Evolutionary conservation across 148 eudicot species (phyloP), one percentile per base, ranked within the genome.

Genomic region (Rhododendron henanense): DNA sequence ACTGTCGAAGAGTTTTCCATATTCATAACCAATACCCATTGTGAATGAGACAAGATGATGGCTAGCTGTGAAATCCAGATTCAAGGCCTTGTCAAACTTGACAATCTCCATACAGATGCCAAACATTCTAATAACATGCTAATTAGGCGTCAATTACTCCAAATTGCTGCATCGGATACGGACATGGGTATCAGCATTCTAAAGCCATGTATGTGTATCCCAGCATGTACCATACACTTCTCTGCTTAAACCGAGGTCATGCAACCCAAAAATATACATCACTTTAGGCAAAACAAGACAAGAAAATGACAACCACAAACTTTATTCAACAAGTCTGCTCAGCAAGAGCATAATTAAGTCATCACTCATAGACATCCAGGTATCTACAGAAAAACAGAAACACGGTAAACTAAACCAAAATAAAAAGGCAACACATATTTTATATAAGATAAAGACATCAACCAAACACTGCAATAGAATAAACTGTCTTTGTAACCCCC

Each of bases 271-370:
- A 79, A 48, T 10, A 13, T n/a, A 47, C 81, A 48, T 47, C 4
- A 79, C 35, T 79, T 79, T 11, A 44, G 16, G 55, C 18, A 47
- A 21, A 8, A 37, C 33, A 25, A 18, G 39, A 28, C 63, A 6
- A n/a, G 51, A 13, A 61, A 48, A 83, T 47, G 25, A 47, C 39
- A 28, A 25, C n/a, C 18, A 37, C 2, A 83, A 44, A 7, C 13
- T 83, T 25, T 15, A 45, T 67, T 83, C 6, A 83, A 67, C 78
- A 23, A 16, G 10, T 67, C 53, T 13, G 57, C 57, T 69, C 57
- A 45, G 78, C 41, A 67, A 41, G 85, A 69, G 59, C 85, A 28
- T 67, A 16, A 80, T 45, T 45, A 63, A 21, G 59, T 83, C 44
- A 23, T 63, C 59, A 69, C 53, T 47, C 55, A 63, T 13, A 10